These are phyloP conservation scores for Platanus orientalis DNA, from an alignment of 164 flowering plant genomes.

Conservation along the genomic window DNA sequence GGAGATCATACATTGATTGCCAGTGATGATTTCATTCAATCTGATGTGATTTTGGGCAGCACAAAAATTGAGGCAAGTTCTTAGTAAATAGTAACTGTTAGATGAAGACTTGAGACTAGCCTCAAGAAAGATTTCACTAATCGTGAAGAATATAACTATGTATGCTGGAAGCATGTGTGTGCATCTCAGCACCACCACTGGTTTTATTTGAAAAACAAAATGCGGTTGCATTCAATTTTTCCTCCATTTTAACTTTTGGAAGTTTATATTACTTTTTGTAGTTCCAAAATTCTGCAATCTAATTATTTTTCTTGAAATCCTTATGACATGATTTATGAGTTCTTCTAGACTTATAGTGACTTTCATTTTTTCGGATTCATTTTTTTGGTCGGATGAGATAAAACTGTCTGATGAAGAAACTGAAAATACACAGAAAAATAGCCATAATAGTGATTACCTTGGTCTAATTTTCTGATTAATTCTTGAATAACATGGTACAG, in stretches of 20 bases:
- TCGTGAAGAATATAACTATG: neutral
- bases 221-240: too few relatives aligned
- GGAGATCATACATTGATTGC: constrained; percentile 94
- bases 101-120: neutral
- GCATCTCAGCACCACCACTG: neutral
- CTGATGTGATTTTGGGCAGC: constrained; percentile 60
- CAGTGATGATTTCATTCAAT: constrained; percentile 61
- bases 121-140: neutral
- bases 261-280: neutral
- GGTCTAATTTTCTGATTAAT: constrained; percentile 1
- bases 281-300: neutral
- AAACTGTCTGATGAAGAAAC: neutral
- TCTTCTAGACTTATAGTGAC: neutral
- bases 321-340: neutral
- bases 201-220: neutral
- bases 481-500: constrained; percentile 32
- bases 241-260: too few relatives aligned
- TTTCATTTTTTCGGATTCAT: neutral
- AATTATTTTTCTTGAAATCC: neutral
- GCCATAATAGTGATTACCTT: neutral
- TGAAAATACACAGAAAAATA: too few relatives aligned
- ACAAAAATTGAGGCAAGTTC: constrained; percentile 44
- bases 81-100: neutral
- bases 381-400: too few relatives aligned
- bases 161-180: neutral